Conservation (phyloP, 768 basidiomycete species). For the Ramaria sp. region DNA sequence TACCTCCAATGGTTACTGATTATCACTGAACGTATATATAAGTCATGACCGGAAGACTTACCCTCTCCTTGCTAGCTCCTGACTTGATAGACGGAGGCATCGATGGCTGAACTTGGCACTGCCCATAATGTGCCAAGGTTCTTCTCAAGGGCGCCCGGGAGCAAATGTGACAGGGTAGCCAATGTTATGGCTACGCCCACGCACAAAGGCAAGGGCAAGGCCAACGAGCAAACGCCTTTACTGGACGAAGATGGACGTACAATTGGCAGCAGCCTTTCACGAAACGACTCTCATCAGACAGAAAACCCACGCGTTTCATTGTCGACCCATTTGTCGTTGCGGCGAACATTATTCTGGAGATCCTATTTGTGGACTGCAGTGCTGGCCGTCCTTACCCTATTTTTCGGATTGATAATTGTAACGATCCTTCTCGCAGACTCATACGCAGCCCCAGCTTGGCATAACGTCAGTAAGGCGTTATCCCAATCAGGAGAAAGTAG, state of each 20-base stretch:
- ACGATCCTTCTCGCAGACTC: constrained; percentile 5
- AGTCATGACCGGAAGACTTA: no score
- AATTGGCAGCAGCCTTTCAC: background rate
- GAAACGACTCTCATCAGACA: background rate
- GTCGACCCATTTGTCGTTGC: background rate
- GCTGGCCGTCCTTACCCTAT: background rate
- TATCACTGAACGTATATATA: no score
- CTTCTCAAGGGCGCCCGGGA: background rate
- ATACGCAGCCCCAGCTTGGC: constrained; percentile 4
- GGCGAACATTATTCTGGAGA: background rate
- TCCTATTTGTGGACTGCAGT: constrained; percentile 1
- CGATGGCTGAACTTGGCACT: background rate
- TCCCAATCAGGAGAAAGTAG: background rate
- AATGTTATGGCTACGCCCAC: background rate
- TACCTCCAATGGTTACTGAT: no score
- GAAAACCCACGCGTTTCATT: background rate
- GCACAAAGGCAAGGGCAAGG: background rate
- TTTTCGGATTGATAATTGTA: background rate
- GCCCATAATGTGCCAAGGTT: background rate
- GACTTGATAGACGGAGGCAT: no score
- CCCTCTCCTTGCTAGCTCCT: no score
- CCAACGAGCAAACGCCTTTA: background rate
- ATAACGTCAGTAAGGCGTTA: background rate
- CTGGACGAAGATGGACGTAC: background rate
- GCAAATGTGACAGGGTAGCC: background rate